These are phyloP conservation scores for Helicostylum pulchrum DNA, from an alignment of 192 early-diverging fungal species.

Conservation along the genomic window DNA sequence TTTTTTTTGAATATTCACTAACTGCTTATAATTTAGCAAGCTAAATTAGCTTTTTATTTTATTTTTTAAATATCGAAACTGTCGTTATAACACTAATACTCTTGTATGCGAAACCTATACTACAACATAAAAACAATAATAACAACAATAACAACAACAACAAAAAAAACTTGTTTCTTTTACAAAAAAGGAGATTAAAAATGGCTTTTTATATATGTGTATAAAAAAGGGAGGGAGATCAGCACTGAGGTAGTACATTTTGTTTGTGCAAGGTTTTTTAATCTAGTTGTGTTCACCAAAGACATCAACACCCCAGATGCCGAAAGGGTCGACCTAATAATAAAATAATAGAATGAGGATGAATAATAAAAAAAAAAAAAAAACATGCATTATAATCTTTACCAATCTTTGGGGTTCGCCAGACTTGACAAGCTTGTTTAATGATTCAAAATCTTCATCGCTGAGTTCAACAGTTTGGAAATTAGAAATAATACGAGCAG, in stretches of 20 bases:
- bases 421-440: slow-evolving; percentile 5
- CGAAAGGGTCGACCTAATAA: neutral
- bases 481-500: slow-evolving; percentile 31
- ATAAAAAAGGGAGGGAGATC: too few relatives aligned
- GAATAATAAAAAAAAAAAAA: too few relatives aligned
- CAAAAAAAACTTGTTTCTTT: too few relatives aligned
- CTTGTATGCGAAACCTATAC: too few relatives aligned
- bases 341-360: too few relatives aligned
- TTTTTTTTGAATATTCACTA: neutral
- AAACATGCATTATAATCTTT: neutral
- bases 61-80: too few relatives aligned
- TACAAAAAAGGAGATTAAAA: too few relatives aligned
- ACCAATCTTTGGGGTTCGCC: neutral
- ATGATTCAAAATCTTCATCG: slow-evolving; percentile 9
- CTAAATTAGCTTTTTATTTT: too few relatives aligned
- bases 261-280: neutral
- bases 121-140: neutral
- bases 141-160: neutral
- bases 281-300: slow-evolving; percentile 10
- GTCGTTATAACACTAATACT: too few relatives aligned
- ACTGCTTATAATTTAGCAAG: too few relatives aligned
- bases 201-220: too few relatives aligned
- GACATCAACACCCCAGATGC: slow-evolving; percentile 15
- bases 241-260: too few relatives aligned
- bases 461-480: slow-evolving; percentile 13